Evolutionary conservation across 495 filamentous ascomycete genomes (phyloP).

Genomic region (Aspergillus haitiensis): DNA sequence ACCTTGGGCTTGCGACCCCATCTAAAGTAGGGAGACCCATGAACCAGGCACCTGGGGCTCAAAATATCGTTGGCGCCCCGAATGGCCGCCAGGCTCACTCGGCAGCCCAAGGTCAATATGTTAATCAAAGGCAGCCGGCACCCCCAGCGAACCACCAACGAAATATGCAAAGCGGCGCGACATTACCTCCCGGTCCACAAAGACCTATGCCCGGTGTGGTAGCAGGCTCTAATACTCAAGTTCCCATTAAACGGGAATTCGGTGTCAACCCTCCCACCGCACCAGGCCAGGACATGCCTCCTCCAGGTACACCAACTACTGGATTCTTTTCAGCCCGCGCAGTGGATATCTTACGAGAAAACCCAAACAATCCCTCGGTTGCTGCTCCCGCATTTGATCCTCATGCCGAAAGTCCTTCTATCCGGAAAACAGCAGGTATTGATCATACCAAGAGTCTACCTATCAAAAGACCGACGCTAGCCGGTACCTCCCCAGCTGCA

Average conservation of each 20-base stretch:
- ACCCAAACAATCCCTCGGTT: slow-evolving; percentile 37
- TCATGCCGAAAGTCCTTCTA: slow-evolving; percentile 77
- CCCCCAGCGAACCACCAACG: slow-evolving; percentile 22
- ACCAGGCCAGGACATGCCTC: slow-evolving; percentile 34
- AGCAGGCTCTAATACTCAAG: slow-evolving; percentile 22
- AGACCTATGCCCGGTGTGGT: slow-evolving; percentile 13
- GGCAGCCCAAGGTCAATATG: slow-evolving; percentile 17
- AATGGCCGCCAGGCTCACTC: slow-evolving; percentile 28
- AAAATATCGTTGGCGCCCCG: slow-evolving; percentile 22
- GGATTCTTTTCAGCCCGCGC: slow-evolving; percentile 80
- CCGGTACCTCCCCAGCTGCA: slow-evolving; percentile 31
- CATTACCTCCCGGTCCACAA: slow-evolving; percentile 27
- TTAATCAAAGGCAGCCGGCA: slow-evolving; percentile 25
- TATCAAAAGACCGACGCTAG: slow-evolving; percentile 50
- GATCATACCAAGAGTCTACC: slow-evolving; percentile 75
- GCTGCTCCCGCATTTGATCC: slow-evolving; percentile 72
- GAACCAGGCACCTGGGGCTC: slow-evolving; percentile 26
- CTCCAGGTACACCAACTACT: slow-evolving; percentile 38
- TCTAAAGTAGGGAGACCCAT: slow-evolving; percentile 45
- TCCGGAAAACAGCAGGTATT: slow-evolving; percentile 85
- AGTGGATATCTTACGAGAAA: slow-evolving; percentile 52
- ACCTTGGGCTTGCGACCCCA: slow-evolving; percentile 38
- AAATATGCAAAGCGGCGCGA: slow-evolving; percentile 28
- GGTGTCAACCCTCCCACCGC: slow-evolving; percentile 25
- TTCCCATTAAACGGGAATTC: slow-evolving; percentile 32